Base-by-base conservation (phyloP, 305 asterid species). In the Rubia peregrina region DNA sequence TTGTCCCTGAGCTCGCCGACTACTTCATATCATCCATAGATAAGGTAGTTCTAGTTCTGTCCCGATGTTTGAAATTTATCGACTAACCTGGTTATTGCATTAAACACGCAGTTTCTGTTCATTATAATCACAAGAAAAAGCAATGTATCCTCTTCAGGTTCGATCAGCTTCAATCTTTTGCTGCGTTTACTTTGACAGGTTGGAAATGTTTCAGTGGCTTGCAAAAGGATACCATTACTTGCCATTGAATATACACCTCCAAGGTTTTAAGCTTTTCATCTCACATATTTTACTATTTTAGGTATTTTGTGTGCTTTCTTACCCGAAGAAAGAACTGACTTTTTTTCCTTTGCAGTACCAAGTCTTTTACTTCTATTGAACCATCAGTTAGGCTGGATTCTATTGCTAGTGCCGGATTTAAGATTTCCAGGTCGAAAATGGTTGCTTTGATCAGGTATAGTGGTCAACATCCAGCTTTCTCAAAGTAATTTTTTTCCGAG, bases 221-320 rank as follows among this genome's bases (percentile, higher is more conserved):
- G 98, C 81, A 71, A 84, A 80, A 86, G 76, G 86, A 91, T 91
- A 72, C 96, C 97, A 41, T 73, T 94, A 87, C 91, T 82, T 70
- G 96, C 95, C 75, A 89, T 94, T 76, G 96, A 91, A 79, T 94
- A 94, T 79, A 91, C 86, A 73, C 96, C 97, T 0, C 97, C 99
- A 73, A 89, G 95, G 98, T 93, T 30, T 19, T 22, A 73, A 56
- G 38, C 48, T 61, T 67, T 61, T 68, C 48, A 51, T 69, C 51
- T 71, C 36, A 8, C 65, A 49, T 53, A 61, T 69, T 65, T 21
- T 44, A 62, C 43, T 53, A 57, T 69, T 65, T 21, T 44, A 62
- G 42, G 19, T 43, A 61, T 63, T 65, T 44, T 51, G 59, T 13
- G 5, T 8, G 59, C 4, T 51, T 17, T 51, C 2, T 17, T 1